These are phyloP conservation scores for Goffeauzyma gilvescens DNA, from an alignment of 768 basidiomycete genomes.

Conservation along the genomic window DNA sequence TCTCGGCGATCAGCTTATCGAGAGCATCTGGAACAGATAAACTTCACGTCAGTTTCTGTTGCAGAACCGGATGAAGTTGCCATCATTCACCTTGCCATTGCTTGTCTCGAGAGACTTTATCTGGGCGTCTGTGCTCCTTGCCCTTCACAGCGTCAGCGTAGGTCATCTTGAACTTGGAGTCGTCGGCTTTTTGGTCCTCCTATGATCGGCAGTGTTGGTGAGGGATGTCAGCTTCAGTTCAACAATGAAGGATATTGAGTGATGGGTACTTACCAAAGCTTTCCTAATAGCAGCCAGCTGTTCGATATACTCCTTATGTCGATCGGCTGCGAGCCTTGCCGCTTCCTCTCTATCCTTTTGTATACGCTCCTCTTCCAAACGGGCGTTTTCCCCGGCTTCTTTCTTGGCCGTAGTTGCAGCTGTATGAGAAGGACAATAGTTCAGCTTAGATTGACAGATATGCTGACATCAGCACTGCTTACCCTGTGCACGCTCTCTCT, in stretches of 20 bases:
- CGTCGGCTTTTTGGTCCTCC: constrained; percentile 20
- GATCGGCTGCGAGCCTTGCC: constrained; percentile 21
- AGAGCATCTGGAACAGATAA: constrained; percentile 10
- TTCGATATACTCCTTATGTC: constrained; percentile 23
- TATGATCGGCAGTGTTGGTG: neutral
- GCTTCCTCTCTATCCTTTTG: constrained; percentile 22
- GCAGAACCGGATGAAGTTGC: neutral
- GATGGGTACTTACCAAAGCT: constrained; percentile 15
- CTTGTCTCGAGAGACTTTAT: constrained; percentile 25
- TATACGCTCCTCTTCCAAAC: constrained; percentile 17
- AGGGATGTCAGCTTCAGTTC: neutral
- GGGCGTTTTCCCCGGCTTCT: constrained; percentile 20
- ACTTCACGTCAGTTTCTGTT: neutral
- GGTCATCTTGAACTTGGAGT: constrained; percentile 18
- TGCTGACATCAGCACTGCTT: neutral
- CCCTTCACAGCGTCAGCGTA: constrained; percentile 19
- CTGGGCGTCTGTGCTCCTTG: constrained; percentile 24
- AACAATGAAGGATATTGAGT: neutral
- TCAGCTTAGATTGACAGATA: neutral
- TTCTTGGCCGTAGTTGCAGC: constrained; percentile 10
- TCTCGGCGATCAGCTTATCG: constrained; percentile 23
- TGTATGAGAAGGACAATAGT: neutral
- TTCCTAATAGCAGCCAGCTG: constrained; percentile 22
- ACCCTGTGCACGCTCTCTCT: constrained; percentile 8
- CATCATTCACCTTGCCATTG: constrained; percentile 17